These are phyloP conservation scores for Asterophora lycoperdoides DNA, from an alignment of 768 basidiomycete genomes.

Conservation along the genomic window DNA sequence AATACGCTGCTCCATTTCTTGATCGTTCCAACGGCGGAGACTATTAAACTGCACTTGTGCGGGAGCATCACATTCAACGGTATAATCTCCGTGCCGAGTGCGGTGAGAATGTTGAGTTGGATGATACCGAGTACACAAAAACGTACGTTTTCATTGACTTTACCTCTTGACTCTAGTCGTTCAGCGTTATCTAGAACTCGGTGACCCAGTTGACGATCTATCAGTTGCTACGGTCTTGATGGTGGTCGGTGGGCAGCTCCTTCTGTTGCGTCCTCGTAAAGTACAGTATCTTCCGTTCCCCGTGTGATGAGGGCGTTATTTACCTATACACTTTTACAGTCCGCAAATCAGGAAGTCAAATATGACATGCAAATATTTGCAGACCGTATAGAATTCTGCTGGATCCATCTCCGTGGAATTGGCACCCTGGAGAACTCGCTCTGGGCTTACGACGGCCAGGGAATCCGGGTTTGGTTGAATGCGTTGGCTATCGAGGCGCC, in stretches of 20 bases:
- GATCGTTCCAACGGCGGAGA: conserved; percentile 77
- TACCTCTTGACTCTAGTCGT: not conserved
- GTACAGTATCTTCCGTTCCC: conserved; percentile 30
- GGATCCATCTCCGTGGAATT: conserved; percentile 95
- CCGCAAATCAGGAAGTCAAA: conserved; percentile 82
- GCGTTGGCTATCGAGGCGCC: conserved; percentile 83
- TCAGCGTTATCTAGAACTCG: conserved; percentile 59
- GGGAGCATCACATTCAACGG: conserved; percentile 94
- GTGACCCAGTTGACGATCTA: conserved; percentile 90
- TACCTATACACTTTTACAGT: conserved; percentile 35
- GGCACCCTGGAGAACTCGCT: conserved; percentile 93
- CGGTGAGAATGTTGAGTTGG: conserved; percentile 93
- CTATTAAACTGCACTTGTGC: conserved; percentile 84
- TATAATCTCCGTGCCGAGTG: conserved; percentile 76
- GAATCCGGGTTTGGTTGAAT: conserved; percentile 92
- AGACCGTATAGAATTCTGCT: conserved; percentile 96
- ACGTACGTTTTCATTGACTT: conserved; percentile 46
- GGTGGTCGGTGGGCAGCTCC: conserved; percentile 89
- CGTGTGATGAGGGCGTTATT: not conserved
- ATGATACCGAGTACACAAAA: conserved; percentile 93
- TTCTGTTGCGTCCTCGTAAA: conserved; percentile 85
- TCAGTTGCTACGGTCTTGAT: conserved; percentile 93
- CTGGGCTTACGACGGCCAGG: conserved; percentile 93
- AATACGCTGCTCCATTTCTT: conserved; percentile 92
- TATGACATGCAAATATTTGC: conserved; percentile 98